A percentile compares a stretch with the other conserved stretches of the same genome.
These are phyloP conservation scores for Lunularia cruciata DNA, from an alignment of 225 moss, liverwort and hornwort species.

Conservation along the genomic window DNA sequence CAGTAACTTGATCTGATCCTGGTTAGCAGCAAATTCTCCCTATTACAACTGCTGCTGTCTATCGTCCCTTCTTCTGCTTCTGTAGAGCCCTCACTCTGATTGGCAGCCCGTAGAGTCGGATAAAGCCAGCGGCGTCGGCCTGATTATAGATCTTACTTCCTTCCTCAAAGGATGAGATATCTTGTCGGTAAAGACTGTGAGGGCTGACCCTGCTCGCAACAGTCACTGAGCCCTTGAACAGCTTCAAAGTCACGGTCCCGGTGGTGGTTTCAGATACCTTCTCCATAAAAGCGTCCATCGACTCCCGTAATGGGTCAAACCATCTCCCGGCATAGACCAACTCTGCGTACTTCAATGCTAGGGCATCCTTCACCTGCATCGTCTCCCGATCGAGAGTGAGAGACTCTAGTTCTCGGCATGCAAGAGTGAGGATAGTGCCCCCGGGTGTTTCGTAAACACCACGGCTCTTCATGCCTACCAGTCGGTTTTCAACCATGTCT, in stretches of 20 bases:
- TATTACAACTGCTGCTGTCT: too few relatives aligned
- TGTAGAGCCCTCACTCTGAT: slow-evolving; percentile 81
- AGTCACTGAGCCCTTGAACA: slow-evolving; percentile 71
- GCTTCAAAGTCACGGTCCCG: slow-evolving; percentile 77
- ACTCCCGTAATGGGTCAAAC: slow-evolving; percentile 95
- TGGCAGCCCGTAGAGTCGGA: slow-evolving; percentile 86
- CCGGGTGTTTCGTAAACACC: slow-evolving; percentile 97
- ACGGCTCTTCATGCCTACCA: slow-evolving; percentile 93
- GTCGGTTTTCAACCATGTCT: slow-evolving; percentile 93
- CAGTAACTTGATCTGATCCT: too few relatives aligned
- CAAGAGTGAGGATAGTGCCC: slow-evolving; percentile 76
- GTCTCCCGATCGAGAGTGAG: slow-evolving; percentile 93
- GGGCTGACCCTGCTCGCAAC: slow-evolving; percentile 78
- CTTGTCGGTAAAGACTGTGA: slow-evolving; percentile 80
- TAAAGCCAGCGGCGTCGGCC: slow-evolving; percentile 90
- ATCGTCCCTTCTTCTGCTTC: slow-evolving; percentile 41
- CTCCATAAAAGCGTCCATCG: slow-evolving; percentile 96
- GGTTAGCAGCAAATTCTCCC: too few relatives aligned
- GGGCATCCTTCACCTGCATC: slow-evolving; percentile 78
- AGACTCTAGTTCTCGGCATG: slow-evolving; percentile 79
- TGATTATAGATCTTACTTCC: slow-evolving; percentile 91
- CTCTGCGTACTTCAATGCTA: slow-evolving; percentile 90
- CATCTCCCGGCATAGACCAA: slow-evolving; percentile 89
- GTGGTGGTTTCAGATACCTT: slow-evolving; percentile 81
- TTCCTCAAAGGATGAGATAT: slow-evolving; percentile 97